Evolutionary conservation across 352 stramenopile genomes (phyloP).

Genomic region (Chloridella minuta): DNA sequence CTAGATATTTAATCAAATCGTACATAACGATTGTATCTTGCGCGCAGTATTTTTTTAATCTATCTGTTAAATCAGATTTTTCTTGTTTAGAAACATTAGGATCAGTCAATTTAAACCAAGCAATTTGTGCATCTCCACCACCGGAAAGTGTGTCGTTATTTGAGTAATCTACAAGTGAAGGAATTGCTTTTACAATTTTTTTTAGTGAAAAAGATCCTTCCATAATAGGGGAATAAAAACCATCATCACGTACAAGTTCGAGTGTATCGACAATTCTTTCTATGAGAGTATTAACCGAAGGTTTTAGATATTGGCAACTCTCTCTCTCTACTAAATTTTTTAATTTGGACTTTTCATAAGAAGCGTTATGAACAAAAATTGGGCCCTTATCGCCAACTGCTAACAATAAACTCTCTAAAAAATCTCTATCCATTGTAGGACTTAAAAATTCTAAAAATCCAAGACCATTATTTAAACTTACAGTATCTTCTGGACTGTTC

Average conservation of each 20-base stretch:
- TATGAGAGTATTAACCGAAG: not conserved
- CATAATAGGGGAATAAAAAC: constrained; percentile 14
- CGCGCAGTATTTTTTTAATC: no score
- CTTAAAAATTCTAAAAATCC: constrained; percentile 12
- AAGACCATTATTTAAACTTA: not conserved
- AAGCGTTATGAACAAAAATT: constrained; percentile 15
- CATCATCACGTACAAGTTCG: not conserved
- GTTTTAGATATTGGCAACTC: not conserved
- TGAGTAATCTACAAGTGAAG: not conserved
- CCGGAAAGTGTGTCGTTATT: not conserved
- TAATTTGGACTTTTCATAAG: not conserved
- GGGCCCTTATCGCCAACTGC: not conserved
- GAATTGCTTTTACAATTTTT: constrained; percentile 14
- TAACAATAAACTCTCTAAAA: not conserved
- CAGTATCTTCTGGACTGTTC: not conserved
- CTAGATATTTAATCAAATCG: no score
- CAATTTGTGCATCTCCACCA: constrained; percentile 13
- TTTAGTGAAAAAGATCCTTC: constrained; percentile 16
- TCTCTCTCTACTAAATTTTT: not conserved
- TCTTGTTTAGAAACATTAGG: no score
- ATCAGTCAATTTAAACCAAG: not conserved
- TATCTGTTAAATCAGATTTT: no score
- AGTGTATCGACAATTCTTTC: constrained; percentile 4
- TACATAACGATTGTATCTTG: no score
- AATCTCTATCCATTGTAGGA: not conserved